Conservation (phyloP, 208 protist genomes). For the Acanthamoeba lenticulata region DNA sequence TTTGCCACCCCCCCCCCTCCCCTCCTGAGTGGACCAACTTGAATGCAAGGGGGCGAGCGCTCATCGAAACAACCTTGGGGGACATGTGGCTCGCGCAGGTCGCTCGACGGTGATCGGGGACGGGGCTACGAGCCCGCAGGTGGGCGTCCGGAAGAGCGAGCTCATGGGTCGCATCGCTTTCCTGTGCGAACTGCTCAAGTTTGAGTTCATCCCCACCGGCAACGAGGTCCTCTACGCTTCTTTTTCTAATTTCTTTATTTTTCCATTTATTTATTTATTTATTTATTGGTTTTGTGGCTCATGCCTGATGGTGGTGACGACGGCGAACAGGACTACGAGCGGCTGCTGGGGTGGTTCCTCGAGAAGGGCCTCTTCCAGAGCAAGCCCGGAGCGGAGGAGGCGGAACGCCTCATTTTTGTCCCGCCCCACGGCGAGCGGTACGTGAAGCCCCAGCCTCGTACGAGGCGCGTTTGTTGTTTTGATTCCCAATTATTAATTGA, state of each 20-base stretch:
- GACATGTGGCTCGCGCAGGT: background rate
- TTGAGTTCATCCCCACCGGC: slow-evolving; percentile 61
- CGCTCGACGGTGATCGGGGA: background rate
- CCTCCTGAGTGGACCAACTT: no score
- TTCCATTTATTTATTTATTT: background rate
- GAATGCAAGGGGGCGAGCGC: no score
- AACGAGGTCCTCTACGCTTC: background rate
- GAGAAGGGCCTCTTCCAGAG: slow-evolving; percentile 51
- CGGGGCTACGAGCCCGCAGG: background rate
- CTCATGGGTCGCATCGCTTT: background rate
- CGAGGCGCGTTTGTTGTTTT: background rate
- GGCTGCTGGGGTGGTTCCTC: slow-evolving; percentile 10
- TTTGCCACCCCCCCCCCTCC: background rate
- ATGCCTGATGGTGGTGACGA: background rate
- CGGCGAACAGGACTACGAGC: background rate
- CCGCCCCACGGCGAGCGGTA: slow-evolving; percentile 28
- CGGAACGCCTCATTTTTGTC: slow-evolving; percentile 36
- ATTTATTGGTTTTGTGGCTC: background rate
- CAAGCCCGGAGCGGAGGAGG: background rate
- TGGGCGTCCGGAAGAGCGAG: slow-evolving; percentile 8
- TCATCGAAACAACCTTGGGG: background rate
- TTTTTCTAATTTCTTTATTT: background rate
- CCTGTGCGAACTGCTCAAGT: slow-evolving; percentile 43
- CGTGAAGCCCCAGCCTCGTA: background rate
- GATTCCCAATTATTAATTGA: background rate